Evolutionary conservation across 257 asterid genomes (phyloP).

Genomic region (Agastache rugosa): DNA sequence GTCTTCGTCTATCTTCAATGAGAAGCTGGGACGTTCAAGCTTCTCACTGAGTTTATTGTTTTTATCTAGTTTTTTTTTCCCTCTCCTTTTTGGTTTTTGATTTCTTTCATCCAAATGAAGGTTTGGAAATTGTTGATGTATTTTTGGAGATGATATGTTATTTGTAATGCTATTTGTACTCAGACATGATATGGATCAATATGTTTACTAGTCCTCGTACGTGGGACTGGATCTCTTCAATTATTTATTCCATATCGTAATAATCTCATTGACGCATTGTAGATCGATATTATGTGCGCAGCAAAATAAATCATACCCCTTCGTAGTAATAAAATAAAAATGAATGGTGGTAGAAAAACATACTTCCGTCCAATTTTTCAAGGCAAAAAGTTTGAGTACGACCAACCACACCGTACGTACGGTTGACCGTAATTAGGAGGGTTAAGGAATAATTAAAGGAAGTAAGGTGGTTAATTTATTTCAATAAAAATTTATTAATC

Average conservation of each 20-base stretch:
- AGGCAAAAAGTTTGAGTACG: no score
- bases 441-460: no score
- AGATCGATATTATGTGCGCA: no score
- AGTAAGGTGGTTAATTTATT: no score
- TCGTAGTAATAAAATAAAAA: no score
- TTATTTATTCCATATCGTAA: background rate
- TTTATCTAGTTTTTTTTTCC: background rate
- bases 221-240: background rate
- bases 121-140: background rate
- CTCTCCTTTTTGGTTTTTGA: background rate
- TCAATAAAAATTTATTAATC: no score
- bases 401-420: no score
- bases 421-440: no score
- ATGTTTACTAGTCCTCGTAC: background rate
- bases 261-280: no score
- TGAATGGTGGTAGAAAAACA: background rate
- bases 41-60: background rate
- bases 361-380: no score
- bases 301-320: no score
- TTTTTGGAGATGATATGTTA: background rate
- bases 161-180: background rate
- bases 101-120: background rate
- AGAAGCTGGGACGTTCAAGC: constrained; percentile 12
- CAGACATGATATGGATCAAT: background rate
- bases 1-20: background rate